Conservation (phyloP, 2,329 filamentous ascomycete genomes). For the Aspergillus felis region DNA sequence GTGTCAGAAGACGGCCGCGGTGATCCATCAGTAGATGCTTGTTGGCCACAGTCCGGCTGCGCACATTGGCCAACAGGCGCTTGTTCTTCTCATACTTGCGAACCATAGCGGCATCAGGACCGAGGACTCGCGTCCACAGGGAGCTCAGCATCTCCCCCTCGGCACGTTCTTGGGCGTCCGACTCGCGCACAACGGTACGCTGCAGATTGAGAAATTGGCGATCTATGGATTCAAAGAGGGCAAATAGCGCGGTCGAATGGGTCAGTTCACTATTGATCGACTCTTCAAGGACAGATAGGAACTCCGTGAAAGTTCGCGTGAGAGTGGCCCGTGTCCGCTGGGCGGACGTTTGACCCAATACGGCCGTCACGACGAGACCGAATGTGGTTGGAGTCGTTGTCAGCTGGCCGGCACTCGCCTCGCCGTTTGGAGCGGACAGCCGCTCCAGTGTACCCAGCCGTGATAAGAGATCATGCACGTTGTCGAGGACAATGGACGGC, state of each 20-base stretch:
- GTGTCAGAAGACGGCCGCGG: constrained; percentile 73
- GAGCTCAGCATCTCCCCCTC: constrained; percentile 78
- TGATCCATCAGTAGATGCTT: constrained; percentile 84
- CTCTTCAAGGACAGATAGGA: constrained; percentile 82
- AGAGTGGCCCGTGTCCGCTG: constrained; percentile 78
- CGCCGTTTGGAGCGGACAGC: constrained; percentile 26
- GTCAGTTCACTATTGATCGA: constrained; percentile 80
- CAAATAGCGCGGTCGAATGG: constrained; percentile 75
- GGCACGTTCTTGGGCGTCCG: constrained; percentile 71
- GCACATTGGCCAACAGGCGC: constrained; percentile 70
- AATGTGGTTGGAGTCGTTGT: constrained; percentile 58
- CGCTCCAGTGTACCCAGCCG: constrained; percentile 44
- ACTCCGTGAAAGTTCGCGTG: constrained; percentile 83
- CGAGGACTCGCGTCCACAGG: constrained; percentile 82
- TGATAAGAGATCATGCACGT: constrained; percentile 73
- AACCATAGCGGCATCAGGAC: constrained; percentile 68
- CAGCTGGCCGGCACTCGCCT: constrained; percentile 19
- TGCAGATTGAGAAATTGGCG: constrained; percentile 85
- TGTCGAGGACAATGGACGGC: constrained; percentile 69
- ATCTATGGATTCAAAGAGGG: constrained; percentile 88
- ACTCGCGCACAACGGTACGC: constrained; percentile 78
- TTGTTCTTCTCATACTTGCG: constrained; percentile 91
- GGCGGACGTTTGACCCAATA: constrained; percentile 76
- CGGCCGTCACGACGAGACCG: constrained; percentile 63
- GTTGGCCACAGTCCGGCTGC: constrained; percentile 78